Base-by-base conservation (phyloP, 371 early-diverging fungal genomes). In the Syncephalis plumigaleata region DNA sequence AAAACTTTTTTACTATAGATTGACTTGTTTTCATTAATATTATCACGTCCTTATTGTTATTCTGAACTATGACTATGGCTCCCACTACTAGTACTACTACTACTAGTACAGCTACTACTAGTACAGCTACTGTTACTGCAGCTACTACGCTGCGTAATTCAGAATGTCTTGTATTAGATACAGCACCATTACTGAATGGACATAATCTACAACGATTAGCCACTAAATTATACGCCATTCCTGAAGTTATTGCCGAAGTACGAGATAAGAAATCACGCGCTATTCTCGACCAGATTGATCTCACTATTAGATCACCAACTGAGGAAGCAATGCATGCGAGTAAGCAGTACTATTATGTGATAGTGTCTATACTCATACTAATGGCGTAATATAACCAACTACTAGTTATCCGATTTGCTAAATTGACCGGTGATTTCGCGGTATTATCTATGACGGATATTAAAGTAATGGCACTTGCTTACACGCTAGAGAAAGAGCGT, bases 391-490 rank as follows among this genome's bases (percentile, higher is more conserved):
- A n/a, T n/a, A n/a, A n/a, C n/a, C n/a, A n/a, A 31, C 25, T 25
- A 17, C 21, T 4, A 79, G 91, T 89, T 16, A 63, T 80, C 15
- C 75, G 71, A 18, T 91, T 91, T 58, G 71, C 95, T 25, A 86
- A 82, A 52, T 81, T 80, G 64, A 92, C 97, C 1, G 97, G 97
- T 36, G 97, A 96, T 64, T 88, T 70, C 57, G 66, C 85, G 13
- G 70, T 73, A 9, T 65, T 96, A 31, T 84, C 88, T 3, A 55
- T 68, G 27, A 79, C 87, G 3, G 97, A 96, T 78, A 55, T 95
- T 48, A 80, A 77, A 53, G 84, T 95, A 3, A 60, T 96, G 42
- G 94, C 94, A 1, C 65, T 96, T 55, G 77, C 89, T 3, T 79
- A 79, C 47, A 86, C 78, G 67, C 58, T 96, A 40, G 92, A 88